A percentile compares a stretch with the other conserved stretches of the same genome.
Evolutionary conservation across 2,329 filamentous ascomycete genomes (phyloP).

Genomic region (Diplocarpon rosae): DNA sequence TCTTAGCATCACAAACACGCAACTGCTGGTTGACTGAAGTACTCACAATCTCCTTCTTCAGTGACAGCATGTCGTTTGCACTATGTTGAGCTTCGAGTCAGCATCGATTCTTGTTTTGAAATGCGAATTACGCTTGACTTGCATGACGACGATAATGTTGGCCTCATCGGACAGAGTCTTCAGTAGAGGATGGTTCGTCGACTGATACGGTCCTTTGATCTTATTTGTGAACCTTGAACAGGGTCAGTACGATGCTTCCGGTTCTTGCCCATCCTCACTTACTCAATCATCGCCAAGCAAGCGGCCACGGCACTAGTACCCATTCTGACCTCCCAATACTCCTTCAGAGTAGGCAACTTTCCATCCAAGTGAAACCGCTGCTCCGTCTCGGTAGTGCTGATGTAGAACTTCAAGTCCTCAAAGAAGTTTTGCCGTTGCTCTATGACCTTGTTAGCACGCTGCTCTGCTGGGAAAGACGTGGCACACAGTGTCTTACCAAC

Average conservation of each 20-base stretch:
- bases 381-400: conserved; percentile 15
- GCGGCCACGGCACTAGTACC: conserved; percentile 21
- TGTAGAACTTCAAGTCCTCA: conserved; percentile 16
- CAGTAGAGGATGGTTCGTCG: conserved; percentile 12
- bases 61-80: conserved; percentile 19
- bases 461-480: not conserved
- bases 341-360: conserved; percentile 13
- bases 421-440: conserved; percentile 14
- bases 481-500: conserved; percentile 5
- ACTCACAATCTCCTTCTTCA: conserved; percentile 16
- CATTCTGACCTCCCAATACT: conserved; percentile 19
- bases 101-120: not conserved
- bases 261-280: conserved; percentile 1
- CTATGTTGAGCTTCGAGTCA: not conserved
- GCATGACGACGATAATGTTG: conserved; percentile 19
- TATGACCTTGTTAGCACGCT: not conserved
- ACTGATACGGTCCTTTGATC: conserved; percentile 6
- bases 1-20: too few species aligned
- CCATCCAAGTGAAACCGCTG: conserved; percentile 12
- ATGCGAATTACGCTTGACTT: not conserved
- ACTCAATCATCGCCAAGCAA: conserved; percentile 15
- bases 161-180: conserved; percentile 16
- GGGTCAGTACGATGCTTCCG: not conserved
- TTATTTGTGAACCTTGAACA: conserved; percentile 1
- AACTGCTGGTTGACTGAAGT: too few species aligned